phyloP scores from a whole-genome alignment of 768 basidiomycete species.

The Pleurotus tuoliensis region DNA sequence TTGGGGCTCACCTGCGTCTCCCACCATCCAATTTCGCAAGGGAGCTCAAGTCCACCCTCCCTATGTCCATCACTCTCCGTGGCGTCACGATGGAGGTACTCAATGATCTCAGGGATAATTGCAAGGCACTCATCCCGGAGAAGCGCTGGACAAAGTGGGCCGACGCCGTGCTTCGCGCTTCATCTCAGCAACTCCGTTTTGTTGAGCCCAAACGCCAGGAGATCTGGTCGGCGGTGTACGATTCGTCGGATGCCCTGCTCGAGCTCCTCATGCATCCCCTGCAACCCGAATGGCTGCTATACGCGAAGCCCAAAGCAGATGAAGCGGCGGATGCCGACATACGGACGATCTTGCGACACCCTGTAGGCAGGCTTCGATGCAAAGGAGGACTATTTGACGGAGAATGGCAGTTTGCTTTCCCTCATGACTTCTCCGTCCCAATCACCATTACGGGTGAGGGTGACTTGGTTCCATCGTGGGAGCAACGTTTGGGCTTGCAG shows the following conservation, averaged over 20 bases:
- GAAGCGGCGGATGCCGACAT: conserved; percentile 80
- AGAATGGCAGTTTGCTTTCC: conserved; percentile 78
- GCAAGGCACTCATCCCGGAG: conserved; percentile 40
- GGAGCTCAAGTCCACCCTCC: conserved; percentile 73
- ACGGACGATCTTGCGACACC: conserved; percentile 65
- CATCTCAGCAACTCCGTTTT: conserved; percentile 69
- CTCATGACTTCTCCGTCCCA: conserved; percentile 47
- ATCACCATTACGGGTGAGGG: conserved; percentile 64
- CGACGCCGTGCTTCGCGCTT: conserved; percentile 58
- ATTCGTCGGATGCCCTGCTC: conserved; percentile 63
- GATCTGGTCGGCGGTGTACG: conserved; percentile 80
- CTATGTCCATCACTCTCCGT: conserved; percentile 75
- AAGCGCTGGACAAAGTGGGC: conserved; percentile 69
- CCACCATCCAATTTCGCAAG: conserved; percentile 72
- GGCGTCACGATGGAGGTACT: conserved; percentile 49
- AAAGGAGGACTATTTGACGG: conserved; percentile 58
- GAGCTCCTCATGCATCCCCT: conserved; percentile 75
- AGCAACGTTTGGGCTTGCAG: conserved; percentile 70
- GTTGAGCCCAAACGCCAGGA: conserved; percentile 84
- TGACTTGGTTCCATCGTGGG: conserved; percentile 80
- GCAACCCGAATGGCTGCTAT: conserved; percentile 86
- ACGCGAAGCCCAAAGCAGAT: conserved; percentile 57
- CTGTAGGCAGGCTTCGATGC: conserved; percentile 74
- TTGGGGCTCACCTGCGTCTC: conserved; percentile 51
- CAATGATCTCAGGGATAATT: conserved; percentile 39